Conservation (phyloP, 306 rosid genomes). For the Arachis stenosperma region DNA sequence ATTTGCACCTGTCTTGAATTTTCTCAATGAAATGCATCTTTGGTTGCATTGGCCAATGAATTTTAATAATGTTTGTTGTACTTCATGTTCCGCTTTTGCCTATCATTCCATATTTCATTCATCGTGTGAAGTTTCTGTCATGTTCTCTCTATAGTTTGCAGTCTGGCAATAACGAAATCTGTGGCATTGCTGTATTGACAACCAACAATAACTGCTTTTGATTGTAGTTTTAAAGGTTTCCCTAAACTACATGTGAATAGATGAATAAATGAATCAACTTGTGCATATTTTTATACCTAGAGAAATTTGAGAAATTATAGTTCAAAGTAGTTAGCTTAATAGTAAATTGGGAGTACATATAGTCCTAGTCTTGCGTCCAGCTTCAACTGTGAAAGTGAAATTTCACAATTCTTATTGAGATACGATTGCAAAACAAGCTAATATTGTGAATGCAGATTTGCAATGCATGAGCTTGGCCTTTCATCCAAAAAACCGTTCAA, state of each 20-base stretch:
- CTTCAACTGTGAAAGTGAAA: conserved; percentile 24
- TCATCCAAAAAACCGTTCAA: conserved; percentile 84
- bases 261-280: conserved; percentile 4
- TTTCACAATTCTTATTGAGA: conserved; percentile 15
- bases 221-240: conserved; percentile 9
- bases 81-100: conserved; percentile 12
- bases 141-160: conserved; percentile 2
- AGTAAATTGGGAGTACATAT: background rate
- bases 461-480: conserved; percentile 97
- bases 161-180: conserved; percentile 2
- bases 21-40: conserved; percentile 5
- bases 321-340: background rate
- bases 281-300: background rate
- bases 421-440: conserved; percentile 34
- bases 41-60: conserved; percentile 27
- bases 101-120: background rate
- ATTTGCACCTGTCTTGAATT: background rate
- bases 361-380: background rate
- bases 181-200: conserved; percentile 1
- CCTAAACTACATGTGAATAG: background rate
- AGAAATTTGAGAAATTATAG: background rate
- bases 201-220: conserved; percentile 1
- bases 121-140: conserved; percentile 24
- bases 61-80: conserved; percentile 20
- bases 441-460: conserved; percentile 64